phyloP scores from a whole-genome alignment of 345 rosid genomes.

The Boechera stricta region DNA sequence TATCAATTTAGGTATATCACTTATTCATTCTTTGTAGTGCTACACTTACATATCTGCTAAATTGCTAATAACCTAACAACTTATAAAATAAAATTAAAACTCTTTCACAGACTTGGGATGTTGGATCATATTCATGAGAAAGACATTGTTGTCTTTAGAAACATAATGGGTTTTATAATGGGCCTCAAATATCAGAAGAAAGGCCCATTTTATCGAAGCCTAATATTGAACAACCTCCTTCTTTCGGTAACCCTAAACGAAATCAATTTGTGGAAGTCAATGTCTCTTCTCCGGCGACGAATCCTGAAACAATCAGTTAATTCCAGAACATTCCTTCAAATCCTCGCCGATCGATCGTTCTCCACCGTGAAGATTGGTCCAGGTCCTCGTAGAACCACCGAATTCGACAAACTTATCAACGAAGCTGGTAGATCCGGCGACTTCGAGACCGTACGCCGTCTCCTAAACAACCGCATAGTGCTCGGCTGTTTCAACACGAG shows the following conservation, averaged over 20 bases:
- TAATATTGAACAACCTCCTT: background rate
- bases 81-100: background rate
- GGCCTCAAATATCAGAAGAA: background rate
- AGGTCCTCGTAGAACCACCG: slow-evolving; percentile 49
- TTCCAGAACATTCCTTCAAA: slow-evolving; percentile 4
- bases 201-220: background rate
- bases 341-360: slow-evolving; percentile 32
- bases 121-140: background rate
- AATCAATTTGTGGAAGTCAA: background rate
- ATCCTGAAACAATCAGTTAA: slow-evolving; percentile 8
- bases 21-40: background rate
- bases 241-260: slow-evolving; percentile 20
- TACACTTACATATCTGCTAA: background rate
- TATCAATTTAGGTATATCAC: slow-evolving; percentile 6
- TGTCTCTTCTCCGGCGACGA: slow-evolving; percentile 38
- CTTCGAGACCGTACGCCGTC: slow-evolving; percentile 53
- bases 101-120: background rate
- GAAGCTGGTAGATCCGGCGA: slow-evolving; percentile 59
- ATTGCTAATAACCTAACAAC: background rate
- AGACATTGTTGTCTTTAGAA: background rate
- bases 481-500: slow-evolving; percentile 59
- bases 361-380: slow-evolving; percentile 39
- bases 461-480: slow-evolving; percentile 58
- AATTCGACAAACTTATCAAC: slow-evolving; percentile 59
- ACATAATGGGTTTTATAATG: background rate